These are phyloP conservation scores for Trametes villosa DNA, from an alignment of 768 basidiomycete species.

Conservation along the genomic window DNA sequence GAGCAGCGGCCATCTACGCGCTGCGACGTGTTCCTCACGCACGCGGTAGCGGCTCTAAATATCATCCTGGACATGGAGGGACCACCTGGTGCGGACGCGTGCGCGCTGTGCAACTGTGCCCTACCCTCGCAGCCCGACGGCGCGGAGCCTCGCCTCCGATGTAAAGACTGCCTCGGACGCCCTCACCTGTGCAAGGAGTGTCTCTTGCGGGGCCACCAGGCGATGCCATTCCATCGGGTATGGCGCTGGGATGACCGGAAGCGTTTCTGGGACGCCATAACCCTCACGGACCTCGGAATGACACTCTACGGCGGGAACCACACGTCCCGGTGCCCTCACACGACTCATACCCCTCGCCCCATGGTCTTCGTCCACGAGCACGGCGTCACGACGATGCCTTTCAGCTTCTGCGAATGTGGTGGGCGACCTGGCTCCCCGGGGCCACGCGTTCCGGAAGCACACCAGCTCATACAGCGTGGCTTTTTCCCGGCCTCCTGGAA, in stretches of 20 bases:
- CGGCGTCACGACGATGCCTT: neutral
- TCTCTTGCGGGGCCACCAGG: neutral
- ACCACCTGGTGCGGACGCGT: neutral
- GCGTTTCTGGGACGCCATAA: neutral
- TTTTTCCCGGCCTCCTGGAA: conserved; percentile 2
- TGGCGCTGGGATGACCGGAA: neutral
- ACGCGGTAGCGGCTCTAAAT: neutral
- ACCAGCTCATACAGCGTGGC: conserved; percentile 1
- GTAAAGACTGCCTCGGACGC: neutral
- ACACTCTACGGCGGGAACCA: neutral
- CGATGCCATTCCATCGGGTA: neutral
- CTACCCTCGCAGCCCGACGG: neutral
- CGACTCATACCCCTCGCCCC: neutral
- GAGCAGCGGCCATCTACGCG: neutral
- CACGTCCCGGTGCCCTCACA: neutral
- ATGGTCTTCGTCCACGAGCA: no score
- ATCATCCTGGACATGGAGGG: neutral
- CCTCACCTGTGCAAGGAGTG: neutral
- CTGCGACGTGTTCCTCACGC: neutral
- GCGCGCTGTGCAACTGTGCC: neutral
- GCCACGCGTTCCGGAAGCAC: neutral
- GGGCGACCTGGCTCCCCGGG: neutral
- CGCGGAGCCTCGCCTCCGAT: neutral
- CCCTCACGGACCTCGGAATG: neutral
- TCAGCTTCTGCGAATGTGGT: neutral